Percentiles rank a stretch among this genome's conserved stretches.
phyloP scores from a whole-genome alignment of 306 rosid species.

The Cucurbita moschata region DNA sequence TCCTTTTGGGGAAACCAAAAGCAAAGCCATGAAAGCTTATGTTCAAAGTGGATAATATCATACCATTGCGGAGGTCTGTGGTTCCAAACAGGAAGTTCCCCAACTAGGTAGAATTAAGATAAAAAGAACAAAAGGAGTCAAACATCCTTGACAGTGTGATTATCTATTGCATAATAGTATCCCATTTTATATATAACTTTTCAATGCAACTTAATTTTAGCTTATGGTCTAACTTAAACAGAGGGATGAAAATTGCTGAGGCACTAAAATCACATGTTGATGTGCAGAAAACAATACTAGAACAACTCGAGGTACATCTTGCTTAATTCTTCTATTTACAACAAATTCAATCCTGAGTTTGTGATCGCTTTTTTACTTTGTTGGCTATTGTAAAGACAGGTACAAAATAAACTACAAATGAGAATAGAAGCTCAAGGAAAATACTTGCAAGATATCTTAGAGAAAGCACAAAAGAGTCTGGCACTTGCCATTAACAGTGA shows the following conservation, averaged over 20 bases:
- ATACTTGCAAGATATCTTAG: constrained; percentile 65
- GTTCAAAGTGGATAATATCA: no score
- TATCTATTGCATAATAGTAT: background rate
- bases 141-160: background rate
- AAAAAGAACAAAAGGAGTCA: background rate
- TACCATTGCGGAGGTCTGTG: no score
- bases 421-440: constrained; percentile 90
- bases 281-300: constrained; percentile 65
- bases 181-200: background rate
- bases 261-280: constrained; percentile 49
- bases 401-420: constrained; percentile 60
- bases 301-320: constrained; percentile 66
- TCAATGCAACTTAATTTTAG: constrained; percentile 8
- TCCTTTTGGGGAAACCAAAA: no score
- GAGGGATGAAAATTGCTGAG: constrained; percentile 51
- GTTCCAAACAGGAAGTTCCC: background rate
- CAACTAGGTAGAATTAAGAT: background rate
- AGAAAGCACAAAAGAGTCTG: constrained; percentile 64
- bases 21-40: no score
- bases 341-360: background rate
- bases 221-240: constrained; percentile 13
- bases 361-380: background rate
- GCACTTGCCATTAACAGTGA: constrained; percentile 31
- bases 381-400: constrained; percentile 19
- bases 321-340: background rate